phyloP scores from a whole-genome alignment of 805 yeast species.

The Ogataea nakhonphanomensis region DNA sequence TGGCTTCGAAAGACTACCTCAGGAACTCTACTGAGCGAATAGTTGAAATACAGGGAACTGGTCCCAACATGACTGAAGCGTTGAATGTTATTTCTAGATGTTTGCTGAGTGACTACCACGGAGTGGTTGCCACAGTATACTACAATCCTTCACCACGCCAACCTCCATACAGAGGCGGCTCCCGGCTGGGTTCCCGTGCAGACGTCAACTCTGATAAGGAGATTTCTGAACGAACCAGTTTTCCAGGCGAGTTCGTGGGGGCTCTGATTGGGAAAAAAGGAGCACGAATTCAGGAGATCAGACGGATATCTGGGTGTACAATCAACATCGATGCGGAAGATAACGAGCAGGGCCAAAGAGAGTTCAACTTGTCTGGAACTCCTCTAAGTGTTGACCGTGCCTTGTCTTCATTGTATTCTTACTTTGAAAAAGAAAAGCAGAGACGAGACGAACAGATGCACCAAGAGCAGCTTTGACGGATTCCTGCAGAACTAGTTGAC shows the following conservation, averaged over 20 bases:
- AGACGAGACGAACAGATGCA: slow-evolving; percentile 26
- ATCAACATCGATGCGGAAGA: slow-evolving; percentile 73
- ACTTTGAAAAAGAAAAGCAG: slow-evolving; percentile 52
- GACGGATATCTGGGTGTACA: slow-evolving; percentile 73
- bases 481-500: background rate
- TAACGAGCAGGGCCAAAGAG: slow-evolving; percentile 59
- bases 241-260: slow-evolving; percentile 83
- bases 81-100: slow-evolving; percentile 62
- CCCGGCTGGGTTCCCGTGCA: slow-evolving; percentile 8
- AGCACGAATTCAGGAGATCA: slow-evolving; percentile 78
- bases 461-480: background rate
- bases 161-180: slow-evolving; percentile 15
- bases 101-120: slow-evolving; percentile 69
- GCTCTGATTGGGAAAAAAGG: slow-evolving; percentile 88
- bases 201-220: slow-evolving; percentile 23
- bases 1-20: slow-evolving; percentile 80
- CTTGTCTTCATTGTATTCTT: slow-evolving; percentile 49
- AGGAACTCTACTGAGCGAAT: slow-evolving; percentile 81
- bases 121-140: slow-evolving; percentile 59
- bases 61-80: slow-evolving; percentile 56
- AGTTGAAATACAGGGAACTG: slow-evolving; percentile 82
- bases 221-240: slow-evolving; percentile 44
- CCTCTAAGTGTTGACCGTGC: slow-evolving; percentile 56
- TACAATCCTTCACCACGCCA: slow-evolving; percentile 49
- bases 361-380: slow-evolving; percentile 68